Evolutionary conservation across 202 grass and related monocot genomes (phyloP), one percentile per base, ranked within the genome.

Genomic region (Elaeis oleifera): DNA sequence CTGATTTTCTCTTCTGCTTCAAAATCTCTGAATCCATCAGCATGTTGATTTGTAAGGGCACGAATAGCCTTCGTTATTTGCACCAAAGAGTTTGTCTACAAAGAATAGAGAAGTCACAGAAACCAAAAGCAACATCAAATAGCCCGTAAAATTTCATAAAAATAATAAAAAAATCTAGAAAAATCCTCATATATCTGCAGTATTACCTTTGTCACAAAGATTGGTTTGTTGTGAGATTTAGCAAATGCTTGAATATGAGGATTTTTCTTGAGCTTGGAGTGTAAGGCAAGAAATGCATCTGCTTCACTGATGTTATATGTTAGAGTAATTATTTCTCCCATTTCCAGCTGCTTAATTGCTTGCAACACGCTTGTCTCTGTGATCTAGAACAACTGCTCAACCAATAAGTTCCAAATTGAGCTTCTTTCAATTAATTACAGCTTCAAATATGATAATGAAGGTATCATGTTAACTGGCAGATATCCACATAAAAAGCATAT

Each of bases 321-420:
- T 54, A 78, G 79, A 64, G 65, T 71, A 28, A 97, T 60, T 56
- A 72, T 54, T 44, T 79, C 74, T 61, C 79, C 82, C 72, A 97
- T 58, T 58, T 77, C 79, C 79, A 97, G 74, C 53, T 86, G 84
- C 25, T 76, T 89, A 67, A 91, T 83, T 53, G 84, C 84, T 80
- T 97, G 81, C 71, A 85, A 70, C 13, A 59, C 74, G 72, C 58
- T 89, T 32, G 75, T 73, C 81, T 89, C 84, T 2, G 65, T 78
- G 57, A 97, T 97, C 88, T 97, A 97, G 68, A 97, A 86, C 25
- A 85, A 78, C 80, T 74, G 65, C 79, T 89, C 56, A 90, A 90
- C 61, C 49, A 80, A 76, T 89, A 81, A 83, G 67, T 81, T 80
- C 28, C 50, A 83, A 75, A 78, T 58, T 68, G 74, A 80, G 60